Evolutionary conservation across 768 basidiomycete genomes (phyloP), one percentile per base, ranked within the genome.

Genomic region (Mycena sanguinolenta): DNA sequence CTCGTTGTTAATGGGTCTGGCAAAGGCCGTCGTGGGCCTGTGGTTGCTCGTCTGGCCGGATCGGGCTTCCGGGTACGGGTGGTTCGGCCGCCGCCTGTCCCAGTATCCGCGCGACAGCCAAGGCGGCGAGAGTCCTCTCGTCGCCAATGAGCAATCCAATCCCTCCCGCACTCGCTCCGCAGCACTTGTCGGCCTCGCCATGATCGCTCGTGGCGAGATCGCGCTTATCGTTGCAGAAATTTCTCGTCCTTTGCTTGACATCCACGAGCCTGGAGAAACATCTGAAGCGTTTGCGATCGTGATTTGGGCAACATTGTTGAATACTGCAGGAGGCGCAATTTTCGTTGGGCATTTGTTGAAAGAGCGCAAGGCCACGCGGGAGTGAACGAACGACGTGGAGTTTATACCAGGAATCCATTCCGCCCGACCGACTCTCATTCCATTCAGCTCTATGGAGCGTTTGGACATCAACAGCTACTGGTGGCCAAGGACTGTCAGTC

Each of bases 181-280:
- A 1, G 62, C 78, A 14, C 80, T 90, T 44, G 79, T 91, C 23
- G 87, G 88, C 0, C 75, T 88, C 4, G 90, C 89, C 0, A 88
- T 92, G 86, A 86, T 91, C 39, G 87, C 91, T 0, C 84, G 91
- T 3, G 92, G 92, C 1, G 91, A 92, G 77, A 91, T 92, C 30
- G 90, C 89, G 16, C 82, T 92, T 55, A 87, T 91, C 36, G 86
- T 91, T 34, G 87, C 89, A 39, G 82, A 87, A 65, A 79, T 87
- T 23, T 82, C 83, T 0, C 74, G 78, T 19, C 80, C 80, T 6
- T 63, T 81, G 28, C 78, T 83, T 54, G 66, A 69, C 23, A 60
- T 46, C 44, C 30, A 38, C 17, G 16, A 32, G 42, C 54, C 62
- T 5, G 69, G 75, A 23, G 39, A 50, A 13, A 68, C 63, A 3